Evolutionary conservation across 2,329 filamentous ascomycete species (phyloP).

Genomic region (Elsinoe arachidis): DNA sequence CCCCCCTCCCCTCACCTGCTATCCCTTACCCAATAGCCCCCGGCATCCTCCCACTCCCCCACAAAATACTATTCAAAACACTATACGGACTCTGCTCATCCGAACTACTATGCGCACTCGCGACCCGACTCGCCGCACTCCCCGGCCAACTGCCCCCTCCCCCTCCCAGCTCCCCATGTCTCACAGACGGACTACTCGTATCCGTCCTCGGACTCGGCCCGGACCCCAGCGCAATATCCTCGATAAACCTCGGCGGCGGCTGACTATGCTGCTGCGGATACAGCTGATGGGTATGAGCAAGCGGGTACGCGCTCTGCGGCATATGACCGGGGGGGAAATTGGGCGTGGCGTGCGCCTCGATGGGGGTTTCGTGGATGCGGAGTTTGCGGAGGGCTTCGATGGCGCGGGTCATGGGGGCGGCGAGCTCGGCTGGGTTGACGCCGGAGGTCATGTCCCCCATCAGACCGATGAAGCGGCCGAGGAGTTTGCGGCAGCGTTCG

Average conservation of each 20-base stretch:
- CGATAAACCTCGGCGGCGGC: slow-evolving; percentile 15
- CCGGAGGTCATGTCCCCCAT: slow-evolving; percentile 39
- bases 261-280: neutral
- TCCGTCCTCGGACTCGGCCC: slow-evolving; percentile 3
- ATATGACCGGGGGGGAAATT: neutral
- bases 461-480: slow-evolving; percentile 39
- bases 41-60: slow-evolving; percentile 6
- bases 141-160: slow-evolving; percentile 12
- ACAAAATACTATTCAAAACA: slow-evolving; percentile 11
- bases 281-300: neutral
- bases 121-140: slow-evolving; percentile 6
- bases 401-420: slow-evolving; percentile 39
- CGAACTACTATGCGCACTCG: slow-evolving; percentile 6
- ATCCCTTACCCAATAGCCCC: slow-evolving; percentile 4
- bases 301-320: neutral
- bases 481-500: slow-evolving; percentile 36
- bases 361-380: slow-evolving; percentile 25
- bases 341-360: slow-evolving; percentile 5
- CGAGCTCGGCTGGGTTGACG: slow-evolving; percentile 40
- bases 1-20: neutral
- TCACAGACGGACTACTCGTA: slow-evolving; percentile 4
- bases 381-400: slow-evolving; percentile 39
- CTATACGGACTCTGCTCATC: slow-evolving; percentile 12
- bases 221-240: slow-evolving; percentile 17
- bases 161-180: slow-evolving; percentile 11